Base-by-base conservation (phyloP, 2,329 filamentous ascomycete genomes). In the Aspergillus sp. region DNA sequence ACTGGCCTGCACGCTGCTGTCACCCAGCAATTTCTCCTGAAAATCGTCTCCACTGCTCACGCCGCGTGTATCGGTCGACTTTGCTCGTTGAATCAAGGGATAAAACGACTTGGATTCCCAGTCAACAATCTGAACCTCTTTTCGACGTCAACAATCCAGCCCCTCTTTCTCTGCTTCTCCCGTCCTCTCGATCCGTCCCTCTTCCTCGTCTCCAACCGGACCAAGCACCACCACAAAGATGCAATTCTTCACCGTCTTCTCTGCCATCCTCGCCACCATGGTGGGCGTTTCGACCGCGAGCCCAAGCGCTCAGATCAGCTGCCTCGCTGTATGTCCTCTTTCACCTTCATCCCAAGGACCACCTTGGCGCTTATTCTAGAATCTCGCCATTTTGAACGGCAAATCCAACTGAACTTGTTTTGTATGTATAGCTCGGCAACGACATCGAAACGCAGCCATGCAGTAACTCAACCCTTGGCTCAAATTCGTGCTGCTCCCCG, bases 231-330 rank as follows among this genome's bases (percentile, higher is more conserved):
- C 15, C 34, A 36, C 15, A 20, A 54, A 9, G 7, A 56, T 56
- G 53, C 53, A 39, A 18, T 41, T 56, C 53, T 24, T 56, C 47
- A 30, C 45, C 24, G 26, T 50, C 39, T 6, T 55, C 24, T 15
- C 34, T 15, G 32, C 39, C 38, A 15, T 55, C 45, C 39, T 51
- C 24, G 48, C 47, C 26, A 51, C 38, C 24, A 20, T 34, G 22
- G 22, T 41, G 34, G 34, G 34, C 17, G 8, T 44, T 20, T 32
- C 53, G 20, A 17, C 20, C 26, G 26, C 26, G 26, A 13, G 47
- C 53, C 22, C 36, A 41, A 24, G 45, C 39, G 48, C 30, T 20
- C 39, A 56, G 53, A 51, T 51, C 20, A 51, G 30, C 11, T 56
- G 53, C 17, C 50, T 50, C 20, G 53, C 47, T 12, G 53, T 56